Evolutionary conservation across 768 basidiomycete species (phyloP), one percentile per base, ranked within the genome.

Genomic region (Trametes villosa): DNA sequence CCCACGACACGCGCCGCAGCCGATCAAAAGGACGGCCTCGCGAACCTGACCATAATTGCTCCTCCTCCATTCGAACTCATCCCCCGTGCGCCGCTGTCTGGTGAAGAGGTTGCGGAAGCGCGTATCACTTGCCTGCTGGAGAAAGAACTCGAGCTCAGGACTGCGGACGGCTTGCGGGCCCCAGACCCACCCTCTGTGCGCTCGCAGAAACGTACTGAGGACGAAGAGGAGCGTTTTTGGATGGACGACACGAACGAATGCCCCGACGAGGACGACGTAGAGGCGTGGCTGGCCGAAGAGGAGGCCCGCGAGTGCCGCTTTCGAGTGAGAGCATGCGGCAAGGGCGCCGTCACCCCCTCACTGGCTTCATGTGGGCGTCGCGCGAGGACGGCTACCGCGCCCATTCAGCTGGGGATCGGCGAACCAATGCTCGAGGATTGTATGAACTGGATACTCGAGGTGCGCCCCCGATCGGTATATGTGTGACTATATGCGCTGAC

Each of bases 11-110:
- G 40, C 7, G 40, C 27, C 15, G 17, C 27, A 8, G 18, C n/a
- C 8, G 24, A 24, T 12, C 41, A 54, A 34, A 33, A 38, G 13
- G 62, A 63, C 12, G 59, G 59, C 6, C 30, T 65, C 38, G 60
- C 59, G 18, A 12, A 31, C 17, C 33, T 86, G 0, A 85, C 86
- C 0, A 77, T 85, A 54, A 81, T 87, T 15, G 84, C 84, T 4
- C 86, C 86, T 2, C 83, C 86, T 0, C 50, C 66, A 2, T 73
- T 72, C 11, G 71, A 78, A 57, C 64, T 71, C 8, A 68, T 74
- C 9, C 67, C 71, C 26, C 60, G 72, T 7, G 36, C 66, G 26
- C 75, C 77, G 3, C 58, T 77, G 18, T 77, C 73, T 22, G 52
- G 57, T 1, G 82, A 82, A 48, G 78, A 78, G 29, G 56, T 70